Evolutionary conservation across 2,329 filamentous ascomycete genomes (phyloP).

Genomic region (Verticillium isaacii): DNA sequence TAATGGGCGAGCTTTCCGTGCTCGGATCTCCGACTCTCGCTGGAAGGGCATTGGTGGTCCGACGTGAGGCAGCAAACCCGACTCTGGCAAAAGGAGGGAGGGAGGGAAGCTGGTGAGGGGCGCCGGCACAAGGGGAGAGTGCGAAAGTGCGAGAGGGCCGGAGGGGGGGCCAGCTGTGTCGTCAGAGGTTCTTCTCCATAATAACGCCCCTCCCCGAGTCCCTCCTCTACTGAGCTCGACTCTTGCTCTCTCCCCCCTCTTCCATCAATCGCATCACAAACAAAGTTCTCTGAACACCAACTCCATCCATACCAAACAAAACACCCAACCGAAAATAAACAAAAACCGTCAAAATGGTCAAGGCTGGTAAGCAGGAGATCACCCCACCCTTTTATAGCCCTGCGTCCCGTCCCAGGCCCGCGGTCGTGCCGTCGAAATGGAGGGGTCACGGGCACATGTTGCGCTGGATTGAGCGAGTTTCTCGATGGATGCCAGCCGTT

Average conservation of each 20-base stretch:
- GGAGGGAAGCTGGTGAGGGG: constrained; percentile 58
- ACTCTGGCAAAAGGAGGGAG: constrained; percentile 46
- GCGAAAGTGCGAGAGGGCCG: not conserved
- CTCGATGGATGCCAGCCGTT: constrained; percentile 14
- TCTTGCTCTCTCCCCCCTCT: constrained; percentile 8
- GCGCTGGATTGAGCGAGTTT: constrained; percentile 61
- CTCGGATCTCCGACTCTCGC: constrained; percentile 3
- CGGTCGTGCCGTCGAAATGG: constrained; percentile 10
- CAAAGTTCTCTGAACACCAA: constrained; percentile 4
- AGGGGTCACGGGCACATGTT: constrained; percentile 20
- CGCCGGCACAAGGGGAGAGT: not conserved
- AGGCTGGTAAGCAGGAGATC: constrained; percentile 70
- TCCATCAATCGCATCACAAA: constrained; percentile 4
- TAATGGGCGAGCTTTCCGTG: not conserved
- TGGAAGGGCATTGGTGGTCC: not conserved
- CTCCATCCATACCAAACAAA: constrained; percentile 3
- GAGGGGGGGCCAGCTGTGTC: not conserved
- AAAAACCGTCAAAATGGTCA: constrained; percentile 84
- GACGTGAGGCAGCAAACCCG: not conserved
- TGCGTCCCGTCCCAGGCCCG: not conserved
- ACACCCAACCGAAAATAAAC: constrained; percentile 20
- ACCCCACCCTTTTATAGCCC: constrained; percentile 4
- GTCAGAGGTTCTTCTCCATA: constrained; percentile 1
- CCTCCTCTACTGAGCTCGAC: constrained; percentile 2
- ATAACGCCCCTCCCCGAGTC: constrained; percentile 1